Conservation (phyloP, 768 basidiomycete species). For the Hebeloma cylindrosporum region DNA sequence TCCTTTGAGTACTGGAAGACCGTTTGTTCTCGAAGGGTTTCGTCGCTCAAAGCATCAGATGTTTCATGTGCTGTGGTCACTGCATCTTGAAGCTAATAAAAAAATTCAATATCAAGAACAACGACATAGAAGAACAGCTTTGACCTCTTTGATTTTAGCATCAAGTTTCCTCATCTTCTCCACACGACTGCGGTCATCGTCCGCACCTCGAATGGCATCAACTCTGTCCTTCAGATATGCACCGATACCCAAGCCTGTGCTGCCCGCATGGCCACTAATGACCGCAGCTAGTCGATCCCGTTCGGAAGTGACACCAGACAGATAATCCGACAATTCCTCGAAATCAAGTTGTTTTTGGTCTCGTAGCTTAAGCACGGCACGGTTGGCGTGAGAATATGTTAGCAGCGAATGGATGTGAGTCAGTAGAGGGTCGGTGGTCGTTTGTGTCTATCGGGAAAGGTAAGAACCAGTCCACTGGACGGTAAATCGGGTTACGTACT, state of each 20-base stretch:
- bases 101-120: constrained; percentile 8
- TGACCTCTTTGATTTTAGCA: constrained; percentile 91
- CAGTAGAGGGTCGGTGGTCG: constrained; percentile 90
- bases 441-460: constrained; percentile 68
- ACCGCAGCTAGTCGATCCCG: constrained; percentile 90
- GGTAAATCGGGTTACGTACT: constrained; percentile 40
- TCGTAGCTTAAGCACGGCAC: constrained; percentile 90
- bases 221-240: constrained; percentile 92
- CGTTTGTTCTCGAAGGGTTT: constrained; percentile 87
- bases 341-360: constrained; percentile 99
- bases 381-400: constrained; percentile 92
- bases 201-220: constrained; percentile 87
- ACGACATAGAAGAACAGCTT: neutral
- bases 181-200: constrained; percentile 90
- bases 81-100: constrained; percentile 84
- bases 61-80: constrained; percentile 95
- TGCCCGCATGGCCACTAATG: constrained; percentile 84
- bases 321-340: constrained; percentile 93
- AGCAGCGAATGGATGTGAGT: constrained; percentile 87
- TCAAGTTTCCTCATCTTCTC: constrained; percentile 95
- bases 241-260: constrained; percentile 79
- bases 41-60: constrained; percentile 94
- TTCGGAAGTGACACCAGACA: constrained; percentile 90
- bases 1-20: constrained; percentile 90
- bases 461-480: constrained; percentile 3